These are phyloP conservation scores for Candida pseudocylindracea DNA, from an alignment of 1,139 yeast species.

Conservation along the genomic window DNA sequence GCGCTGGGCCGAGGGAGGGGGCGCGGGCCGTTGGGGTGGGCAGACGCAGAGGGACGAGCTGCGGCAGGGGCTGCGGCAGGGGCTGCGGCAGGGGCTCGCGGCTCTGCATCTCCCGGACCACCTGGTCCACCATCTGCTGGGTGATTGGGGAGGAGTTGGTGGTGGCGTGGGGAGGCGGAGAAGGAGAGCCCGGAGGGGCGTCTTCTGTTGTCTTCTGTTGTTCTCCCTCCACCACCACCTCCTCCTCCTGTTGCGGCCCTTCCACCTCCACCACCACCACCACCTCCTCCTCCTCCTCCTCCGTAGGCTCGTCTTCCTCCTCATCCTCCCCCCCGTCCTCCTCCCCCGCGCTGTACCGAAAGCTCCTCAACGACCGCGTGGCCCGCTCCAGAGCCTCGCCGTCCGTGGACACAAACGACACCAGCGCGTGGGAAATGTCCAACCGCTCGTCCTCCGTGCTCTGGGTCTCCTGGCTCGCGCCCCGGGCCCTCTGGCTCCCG, in stretches of 20 bases:
- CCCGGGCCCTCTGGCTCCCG: background rate
- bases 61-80: background rate
- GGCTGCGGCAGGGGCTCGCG: background rate
- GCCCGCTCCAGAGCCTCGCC: too few species aligned
- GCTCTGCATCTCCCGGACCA: background rate
- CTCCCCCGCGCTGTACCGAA: background rate
- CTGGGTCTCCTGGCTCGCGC: too few species aligned
- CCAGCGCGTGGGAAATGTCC: background rate
- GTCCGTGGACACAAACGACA: background rate
- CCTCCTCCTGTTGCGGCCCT: conserved; percentile 1
- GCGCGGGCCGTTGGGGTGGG: too few species aligned
- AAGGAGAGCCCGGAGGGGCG: too few species aligned
- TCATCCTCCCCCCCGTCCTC: background rate
- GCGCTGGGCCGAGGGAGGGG: background rate
- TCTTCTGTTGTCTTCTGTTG: conserved; percentile 1
- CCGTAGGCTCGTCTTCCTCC: conserved; percentile 1
- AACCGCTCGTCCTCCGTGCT: background rate
- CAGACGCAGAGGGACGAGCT: background rate
- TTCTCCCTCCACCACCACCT: conserved; percentile 1
- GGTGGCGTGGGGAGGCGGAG: too few species aligned
- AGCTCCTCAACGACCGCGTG: too few species aligned
- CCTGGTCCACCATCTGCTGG: background rate
- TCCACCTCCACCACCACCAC: background rate
- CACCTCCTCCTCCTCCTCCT: conserved; percentile 1
- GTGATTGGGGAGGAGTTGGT: too few species aligned